Percentiles rank a stretch among this genome's conserved stretches.
Evolutionary conservation across 2,329 filamentous ascomycete genomes (phyloP).

Genomic region (Nemania sp.): DNA sequence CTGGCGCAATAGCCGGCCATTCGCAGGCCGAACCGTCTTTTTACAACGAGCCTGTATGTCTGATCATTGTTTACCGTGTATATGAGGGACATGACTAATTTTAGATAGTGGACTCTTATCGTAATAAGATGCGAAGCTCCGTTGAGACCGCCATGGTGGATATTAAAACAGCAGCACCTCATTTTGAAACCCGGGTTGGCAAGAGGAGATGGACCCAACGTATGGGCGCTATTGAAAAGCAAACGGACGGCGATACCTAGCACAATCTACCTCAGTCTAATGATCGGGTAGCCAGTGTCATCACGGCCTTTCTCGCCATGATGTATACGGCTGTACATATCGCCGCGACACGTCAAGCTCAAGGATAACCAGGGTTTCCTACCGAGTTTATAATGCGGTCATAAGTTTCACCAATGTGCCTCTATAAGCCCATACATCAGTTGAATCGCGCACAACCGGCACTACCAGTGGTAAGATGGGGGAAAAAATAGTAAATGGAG

Average conservation of each 20-base stretch:
- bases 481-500: neutral
- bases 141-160: slow-evolving; percentile 85
- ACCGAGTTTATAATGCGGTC: neutral
- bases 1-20: slow-evolving; percentile 94
- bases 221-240: slow-evolving; percentile 56
- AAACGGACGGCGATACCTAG: slow-evolving; percentile 48
- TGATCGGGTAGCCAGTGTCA: neutral
- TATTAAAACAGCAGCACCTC: slow-evolving; percentile 77
- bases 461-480: no score
- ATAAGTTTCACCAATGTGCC: neutral
- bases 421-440: no score
- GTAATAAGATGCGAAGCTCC: slow-evolving; percentile 63
- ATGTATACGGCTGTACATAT: neutral
- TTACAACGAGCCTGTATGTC: slow-evolving; percentile 89
- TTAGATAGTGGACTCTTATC: slow-evolving; percentile 85
- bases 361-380: neutral
- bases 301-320: neutral
- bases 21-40: slow-evolving; percentile 87
- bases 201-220: slow-evolving; percentile 81
- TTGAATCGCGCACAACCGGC: no score
- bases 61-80: slow-evolving; percentile 19
- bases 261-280: neutral
- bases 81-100: slow-evolving; percentile 29
- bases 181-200: slow-evolving; percentile 89
- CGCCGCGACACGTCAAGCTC: neutral